Base-by-base conservation (phyloP, 2,329 filamentous ascomycete genomes). In the Fusarium nelsonii region DNA sequence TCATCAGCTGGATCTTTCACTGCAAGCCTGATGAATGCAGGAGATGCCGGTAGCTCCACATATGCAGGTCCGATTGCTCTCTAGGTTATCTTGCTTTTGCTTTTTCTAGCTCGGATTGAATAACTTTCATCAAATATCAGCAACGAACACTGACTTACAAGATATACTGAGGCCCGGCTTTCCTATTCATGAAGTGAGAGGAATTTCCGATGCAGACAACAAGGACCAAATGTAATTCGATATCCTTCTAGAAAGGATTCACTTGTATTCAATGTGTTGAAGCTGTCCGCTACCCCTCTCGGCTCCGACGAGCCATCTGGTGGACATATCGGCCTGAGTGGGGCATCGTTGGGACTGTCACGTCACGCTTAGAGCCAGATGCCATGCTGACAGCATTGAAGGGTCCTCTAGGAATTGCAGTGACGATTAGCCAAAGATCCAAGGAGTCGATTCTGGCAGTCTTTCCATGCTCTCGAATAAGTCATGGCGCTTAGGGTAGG, bases 21-120 rank as follows among this genome's bases (percentile, higher is more conserved):
- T 60, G 58, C 60, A 69, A 68, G 65, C 55, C 61, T 60, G 51
- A 68, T 40, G 58, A 50, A 50, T 66, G 60, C 58, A 68, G 45
- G 50, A 45, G 37, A 58, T 64, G 51, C 30, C 32, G 49, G 60
- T 45, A 53, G 36, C 43, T 52, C 66, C 68, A 46, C 55, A 61
- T 58, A 74, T 73, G 72, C 70, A 73, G 59, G 65, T 71, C 57
- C 44, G 63, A 64, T 58, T 26, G 39, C 37, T 30, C 30, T 28
- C n/a, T 18, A 50, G n/a, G 28, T 49, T 57, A 51, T 58, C 33
- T 59, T 60, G 52, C 52, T 58, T 45, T 52, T 52, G 12, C 26
- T n/a, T 39, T 9, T 28, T 18, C 14, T 15, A 23, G 34, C 16
- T 40, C n/a, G 11, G 11, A 50, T 54, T 18, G 8, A 32, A 44